Evolutionary conservation across 2,329 filamentous ascomycete genomes (phyloP).

Genomic region (Phialophora verrucosa): DNA sequence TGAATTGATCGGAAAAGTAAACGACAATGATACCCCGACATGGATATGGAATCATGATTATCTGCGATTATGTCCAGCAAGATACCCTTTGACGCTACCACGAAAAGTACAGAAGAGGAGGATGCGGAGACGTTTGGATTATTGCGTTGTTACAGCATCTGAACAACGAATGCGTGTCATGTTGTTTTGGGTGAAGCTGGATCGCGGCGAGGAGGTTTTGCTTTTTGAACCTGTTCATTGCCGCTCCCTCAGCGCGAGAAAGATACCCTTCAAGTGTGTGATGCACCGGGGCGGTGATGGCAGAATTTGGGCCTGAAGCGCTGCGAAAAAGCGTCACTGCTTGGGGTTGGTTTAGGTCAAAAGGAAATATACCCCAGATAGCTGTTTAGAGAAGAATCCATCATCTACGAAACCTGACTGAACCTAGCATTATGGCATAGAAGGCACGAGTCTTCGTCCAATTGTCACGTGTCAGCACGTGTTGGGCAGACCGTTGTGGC

Average conservation of each 20-base stretch:
- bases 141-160: slow-evolving; percentile 23
- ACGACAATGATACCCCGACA: slow-evolving; percentile 38
- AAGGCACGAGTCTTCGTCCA: neutral
- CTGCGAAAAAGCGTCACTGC: slow-evolving; percentile 19
- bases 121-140: slow-evolving; percentile 16
- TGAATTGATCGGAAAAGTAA: slow-evolving; percentile 31
- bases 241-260: slow-evolving; percentile 28
- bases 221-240: slow-evolving; percentile 16
- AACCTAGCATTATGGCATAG: neutral
- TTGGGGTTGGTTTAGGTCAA: slow-evolving; percentile 23
- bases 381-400: slow-evolving; percentile 28
- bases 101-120: slow-evolving; percentile 28
- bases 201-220: slow-evolving; percentile 4
- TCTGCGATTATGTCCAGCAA: slow-evolving; percentile 39
- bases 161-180: slow-evolving; percentile 17
- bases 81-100: slow-evolving; percentile 40
- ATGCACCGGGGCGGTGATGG: slow-evolving; percentile 21
- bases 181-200: slow-evolving; percentile 20
- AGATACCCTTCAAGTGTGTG: slow-evolving; percentile 31
- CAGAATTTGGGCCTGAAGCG: slow-evolving; percentile 15
- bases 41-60: slow-evolving; percentile 38
- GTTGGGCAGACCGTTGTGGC: neutral
- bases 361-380: slow-evolving; percentile 35
- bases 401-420: neutral
- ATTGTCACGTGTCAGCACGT: neutral